Conservation (phyloP, 2,329 filamentous ascomycete species). For the Ascochyta pisi region DNA sequence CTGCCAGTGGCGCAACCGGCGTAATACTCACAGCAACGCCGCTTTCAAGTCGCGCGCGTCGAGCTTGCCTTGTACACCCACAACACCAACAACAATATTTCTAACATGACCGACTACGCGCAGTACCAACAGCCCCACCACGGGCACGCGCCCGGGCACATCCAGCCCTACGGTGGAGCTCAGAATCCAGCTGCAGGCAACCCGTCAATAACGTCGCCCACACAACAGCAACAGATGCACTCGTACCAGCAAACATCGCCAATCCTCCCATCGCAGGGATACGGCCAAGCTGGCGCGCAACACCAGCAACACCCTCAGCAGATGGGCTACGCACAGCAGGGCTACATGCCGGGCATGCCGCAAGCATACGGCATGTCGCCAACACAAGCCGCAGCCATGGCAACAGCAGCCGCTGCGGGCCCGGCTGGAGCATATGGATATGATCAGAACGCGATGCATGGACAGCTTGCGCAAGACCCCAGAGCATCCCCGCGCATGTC, state of each 20-base stretch:
- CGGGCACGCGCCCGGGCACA: slow-evolving; percentile 50
- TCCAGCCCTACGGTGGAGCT: slow-evolving; percentile 49
- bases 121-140: slow-evolving; percentile 58
- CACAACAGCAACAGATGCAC: slow-evolving; percentile 60
- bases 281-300: slow-evolving; percentile 69
- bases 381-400: slow-evolving; percentile 91
- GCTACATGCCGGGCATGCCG: slow-evolving; percentile 77
- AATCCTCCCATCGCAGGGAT: slow-evolving; percentile 76
- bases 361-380: slow-evolving; percentile 76
- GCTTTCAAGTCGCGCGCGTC: slow-evolving; percentile 33
- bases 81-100: slow-evolving; percentile 19
- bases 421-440: slow-evolving; percentile 67
- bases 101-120: slow-evolving; percentile 56
- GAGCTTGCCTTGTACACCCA: slow-evolving; percentile 34
- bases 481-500: slow-evolving; percentile 78
- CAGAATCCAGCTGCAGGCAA: slow-evolving; percentile 47
- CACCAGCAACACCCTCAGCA: slow-evolving; percentile 69
- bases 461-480: slow-evolving; percentile 62
- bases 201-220: slow-evolving; percentile 72
- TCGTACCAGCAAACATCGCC: slow-evolving; percentile 74
- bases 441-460: slow-evolving; percentile 69
- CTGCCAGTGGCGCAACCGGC: slow-evolving; percentile 43
- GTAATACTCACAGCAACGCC: slow-evolving; percentile 38
- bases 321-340: slow-evolving; percentile 84
- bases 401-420: slow-evolving; percentile 88